phyloP scores from a whole-genome alignment of 768 basidiomycete genomes.

The Collybia nuda region DNA sequence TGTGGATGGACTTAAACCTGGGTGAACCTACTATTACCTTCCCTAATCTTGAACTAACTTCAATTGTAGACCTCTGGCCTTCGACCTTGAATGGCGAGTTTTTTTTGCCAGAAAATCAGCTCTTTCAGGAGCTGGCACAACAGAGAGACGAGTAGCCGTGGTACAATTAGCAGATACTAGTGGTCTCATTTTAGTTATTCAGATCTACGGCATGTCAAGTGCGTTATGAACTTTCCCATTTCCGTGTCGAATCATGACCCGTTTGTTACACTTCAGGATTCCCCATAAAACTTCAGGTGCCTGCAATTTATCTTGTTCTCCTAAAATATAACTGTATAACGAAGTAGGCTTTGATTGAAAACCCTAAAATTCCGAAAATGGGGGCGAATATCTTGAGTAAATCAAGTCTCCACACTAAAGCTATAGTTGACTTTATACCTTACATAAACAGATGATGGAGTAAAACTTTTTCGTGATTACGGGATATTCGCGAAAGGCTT shows the following conservation, averaged over 20 bases:
- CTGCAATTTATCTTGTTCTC: background rate
- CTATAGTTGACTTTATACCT: background rate
- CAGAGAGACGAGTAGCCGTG: conserved; percentile 24
- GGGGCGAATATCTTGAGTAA: conserved; percentile 33
- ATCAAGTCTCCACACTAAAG: background rate
- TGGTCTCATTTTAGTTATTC: conserved; percentile 30
- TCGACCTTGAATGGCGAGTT: conserved; percentile 35
- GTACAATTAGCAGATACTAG: conserved; percentile 29
- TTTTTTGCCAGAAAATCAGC: conserved; percentile 8
- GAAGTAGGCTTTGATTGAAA: conserved; percentile 28
- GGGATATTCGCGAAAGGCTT: conserved; percentile 33
- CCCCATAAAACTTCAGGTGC: conserved; percentile 26
- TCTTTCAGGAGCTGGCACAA: background rate
- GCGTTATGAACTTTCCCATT: conserved; percentile 4
- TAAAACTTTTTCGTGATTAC: conserved; percentile 36
- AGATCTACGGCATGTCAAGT: conserved; percentile 29
- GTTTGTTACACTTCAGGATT: conserved; percentile 19
- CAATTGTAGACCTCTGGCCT: conserved; percentile 23
- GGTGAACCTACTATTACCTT: conserved; percentile 11
- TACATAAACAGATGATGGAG: conserved; percentile 29
- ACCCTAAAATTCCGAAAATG: conserved; percentile 25
- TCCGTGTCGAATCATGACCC: background rate
- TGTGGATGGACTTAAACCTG: conserved; percentile 20
- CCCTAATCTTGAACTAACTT: background rate
- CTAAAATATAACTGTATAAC: background rate